phyloP scores from a whole-genome alignment of 805 yeast genomes.

The Lipomyces lipofer region DNA sequence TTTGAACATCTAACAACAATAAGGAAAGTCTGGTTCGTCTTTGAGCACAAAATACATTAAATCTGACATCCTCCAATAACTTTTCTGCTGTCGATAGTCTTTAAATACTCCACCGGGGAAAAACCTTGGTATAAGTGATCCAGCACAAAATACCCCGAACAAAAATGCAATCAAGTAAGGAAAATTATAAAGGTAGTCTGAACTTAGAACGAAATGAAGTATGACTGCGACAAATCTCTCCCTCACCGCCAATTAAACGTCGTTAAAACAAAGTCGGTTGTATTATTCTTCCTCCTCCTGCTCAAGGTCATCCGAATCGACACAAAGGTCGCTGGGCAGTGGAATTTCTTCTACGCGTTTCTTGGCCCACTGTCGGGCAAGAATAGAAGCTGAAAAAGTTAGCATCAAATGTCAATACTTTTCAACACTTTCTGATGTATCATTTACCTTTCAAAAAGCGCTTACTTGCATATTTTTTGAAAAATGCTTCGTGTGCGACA shows the following conservation, averaged over 20 bases:
- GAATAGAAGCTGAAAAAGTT: conserved; percentile 37
- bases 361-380: conserved; percentile 42
- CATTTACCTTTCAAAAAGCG: conserved; percentile 67
- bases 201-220: background rate
- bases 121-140: background rate
- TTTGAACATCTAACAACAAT: no score
- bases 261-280: no score
- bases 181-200: background rate
- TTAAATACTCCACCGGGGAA: no score
- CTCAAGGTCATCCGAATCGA: conserved; percentile 4
- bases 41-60: no score
- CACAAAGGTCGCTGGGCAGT: conserved; percentile 7
- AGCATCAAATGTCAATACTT: background rate
- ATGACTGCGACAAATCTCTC: background rate
- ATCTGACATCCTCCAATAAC: no score
- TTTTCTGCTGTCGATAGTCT: no score
- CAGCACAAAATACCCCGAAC: background rate
- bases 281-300: conserved; percentile 4
- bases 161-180: background rate
- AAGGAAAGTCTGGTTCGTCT: no score
- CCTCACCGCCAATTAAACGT: no score
- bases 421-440: no score
- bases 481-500: conserved; percentile 86
- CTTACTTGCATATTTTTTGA: conserved; percentile 87
- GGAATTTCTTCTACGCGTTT: conserved; percentile 20